Percentiles rank a stretch among this genome's conserved stretches.
Evolutionary conservation across 306 rosid genomes (phyloP).

Genomic region (Lotus japonicus): DNA sequence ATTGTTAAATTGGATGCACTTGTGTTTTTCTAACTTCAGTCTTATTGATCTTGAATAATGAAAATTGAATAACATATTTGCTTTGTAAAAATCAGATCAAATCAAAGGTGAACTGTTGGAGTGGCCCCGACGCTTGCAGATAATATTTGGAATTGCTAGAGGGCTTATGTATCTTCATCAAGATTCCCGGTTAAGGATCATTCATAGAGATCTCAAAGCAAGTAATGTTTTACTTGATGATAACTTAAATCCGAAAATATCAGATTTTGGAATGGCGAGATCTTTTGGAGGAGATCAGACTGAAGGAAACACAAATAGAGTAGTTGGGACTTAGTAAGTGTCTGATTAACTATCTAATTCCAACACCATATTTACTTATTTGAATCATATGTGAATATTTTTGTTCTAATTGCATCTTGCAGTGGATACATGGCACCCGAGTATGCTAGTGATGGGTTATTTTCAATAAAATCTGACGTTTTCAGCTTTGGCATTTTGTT

Average conservation of each 20-base stretch:
- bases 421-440: slow-evolving; percentile 64
- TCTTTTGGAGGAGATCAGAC: no score
- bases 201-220: slow-evolving; percentile 58
- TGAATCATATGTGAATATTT: neutral
- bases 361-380: neutral
- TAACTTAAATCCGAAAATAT: slow-evolving; percentile 45
- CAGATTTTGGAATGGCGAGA: slow-evolving; percentile 60
- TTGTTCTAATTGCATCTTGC: neutral
- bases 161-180: slow-evolving; percentile 55
- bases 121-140: slow-evolving; percentile 42
- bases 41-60: neutral
- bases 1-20: neutral
- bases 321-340: slow-evolving; percentile 54
- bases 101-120: slow-evolving; percentile 15
- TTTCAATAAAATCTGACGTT: slow-evolving; percentile 37
- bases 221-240: slow-evolving; percentile 50
- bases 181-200: slow-evolving; percentile 48
- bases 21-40: neutral
- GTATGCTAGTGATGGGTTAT: slow-evolving; percentile 40
- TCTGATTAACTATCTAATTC: neutral
- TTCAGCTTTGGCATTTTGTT: slow-evolving; percentile 39
- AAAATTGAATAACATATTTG: neutral
- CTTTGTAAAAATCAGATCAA: slow-evolving; percentile 18
- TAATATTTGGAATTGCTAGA: slow-evolving; percentile 36
- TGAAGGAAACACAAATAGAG: slow-evolving; percentile 54